A percentile compares a stretch with the other conserved stretches of the same genome.
Evolutionary conservation across 2,329 filamentous ascomycete genomes (phyloP).

Genomic region (Colletotrichum sp.): DNA sequence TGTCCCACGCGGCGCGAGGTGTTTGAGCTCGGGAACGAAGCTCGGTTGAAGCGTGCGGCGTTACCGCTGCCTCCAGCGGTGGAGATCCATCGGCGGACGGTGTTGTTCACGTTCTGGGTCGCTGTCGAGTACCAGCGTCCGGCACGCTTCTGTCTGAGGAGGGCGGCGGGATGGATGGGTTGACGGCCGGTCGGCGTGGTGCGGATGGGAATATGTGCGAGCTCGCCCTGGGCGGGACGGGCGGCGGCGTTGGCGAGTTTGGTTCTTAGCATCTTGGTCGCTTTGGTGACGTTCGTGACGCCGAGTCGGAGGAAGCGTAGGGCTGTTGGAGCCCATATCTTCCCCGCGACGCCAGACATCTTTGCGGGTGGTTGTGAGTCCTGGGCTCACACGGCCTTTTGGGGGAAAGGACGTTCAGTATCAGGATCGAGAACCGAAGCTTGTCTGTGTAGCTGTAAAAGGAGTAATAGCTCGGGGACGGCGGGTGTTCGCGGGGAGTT

Average conservation of each 20-base stretch:
- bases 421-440: background rate
- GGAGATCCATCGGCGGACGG: constrained; percentile 58
- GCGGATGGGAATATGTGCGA: constrained; percentile 51
- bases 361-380: constrained; percentile 30
- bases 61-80: constrained; percentile 23
- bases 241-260: constrained; percentile 51
- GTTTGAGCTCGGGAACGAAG: constrained; percentile 53
- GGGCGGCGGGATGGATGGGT: constrained; percentile 56
- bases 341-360: constrained; percentile 61
- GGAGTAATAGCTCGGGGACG: background rate
- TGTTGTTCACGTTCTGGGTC: constrained; percentile 46
- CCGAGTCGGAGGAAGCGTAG: constrained; percentile 60
- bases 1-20: constrained; percentile 59
- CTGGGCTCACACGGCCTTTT: constrained; percentile 7
- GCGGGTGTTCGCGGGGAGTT: constrained; percentile 25
- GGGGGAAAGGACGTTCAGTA: background rate
- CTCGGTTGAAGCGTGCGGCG: constrained; percentile 47
- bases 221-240: constrained; percentile 45
- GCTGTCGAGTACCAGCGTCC: constrained; percentile 54
- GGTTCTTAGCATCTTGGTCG: constrained; percentile 55
- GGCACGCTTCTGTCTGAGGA: constrained; percentile 54
- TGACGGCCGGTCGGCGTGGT: constrained; percentile 46
- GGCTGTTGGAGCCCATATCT: constrained; percentile 62
- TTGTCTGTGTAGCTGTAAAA: background rate
- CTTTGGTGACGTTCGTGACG: constrained; percentile 53